phyloP scores from a whole-genome alignment of 2,329 filamentous ascomycete species.

The Hypoxylon sp. region DNA sequence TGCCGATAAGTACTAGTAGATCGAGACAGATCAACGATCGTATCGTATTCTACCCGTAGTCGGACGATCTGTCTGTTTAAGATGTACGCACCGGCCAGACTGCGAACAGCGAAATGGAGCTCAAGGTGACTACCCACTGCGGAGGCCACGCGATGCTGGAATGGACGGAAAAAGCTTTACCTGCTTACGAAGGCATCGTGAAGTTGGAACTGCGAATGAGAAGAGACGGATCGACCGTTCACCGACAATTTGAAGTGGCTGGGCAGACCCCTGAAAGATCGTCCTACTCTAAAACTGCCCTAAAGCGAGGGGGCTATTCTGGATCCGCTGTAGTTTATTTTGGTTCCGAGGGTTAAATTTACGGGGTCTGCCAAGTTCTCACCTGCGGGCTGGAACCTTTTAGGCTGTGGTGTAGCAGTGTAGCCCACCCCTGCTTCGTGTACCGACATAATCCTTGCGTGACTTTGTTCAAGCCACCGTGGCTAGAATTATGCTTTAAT shows the following conservation, averaged over 20 bases:
- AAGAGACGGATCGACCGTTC: slow-evolving; percentile 44
- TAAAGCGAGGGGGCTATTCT: slow-evolving; percentile 38
- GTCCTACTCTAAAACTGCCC: slow-evolving; percentile 35
- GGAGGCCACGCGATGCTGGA: slow-evolving; percentile 22
- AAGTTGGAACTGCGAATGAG: slow-evolving; percentile 48
- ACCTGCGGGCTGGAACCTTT: slow-evolving; percentile 19
- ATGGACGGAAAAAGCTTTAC: slow-evolving; percentile 15
- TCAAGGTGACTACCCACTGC: slow-evolving; percentile 24
- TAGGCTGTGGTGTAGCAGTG: slow-evolving; percentile 11
- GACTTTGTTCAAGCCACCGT: slow-evolving; percentile 48
- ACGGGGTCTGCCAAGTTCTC: slow-evolving; percentile 22
- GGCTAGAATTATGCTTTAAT: slow-evolving; percentile 38
- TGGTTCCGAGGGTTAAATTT: slow-evolving; percentile 31
- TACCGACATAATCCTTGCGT: not conserved
- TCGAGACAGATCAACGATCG: slow-evolving; percentile 26
- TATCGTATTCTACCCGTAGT: slow-evolving; percentile 22
- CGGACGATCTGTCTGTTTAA: slow-evolving; percentile 28
- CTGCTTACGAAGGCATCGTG: slow-evolving; percentile 35
- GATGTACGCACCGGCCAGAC: slow-evolving; percentile 38
- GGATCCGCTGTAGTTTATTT: slow-evolving; percentile 28
- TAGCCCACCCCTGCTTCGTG: not conserved
- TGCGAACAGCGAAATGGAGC: slow-evolving; percentile 32
- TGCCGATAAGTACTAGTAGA: slow-evolving; percentile 21
- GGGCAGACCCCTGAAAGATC: slow-evolving; percentile 42
- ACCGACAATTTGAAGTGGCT: slow-evolving; percentile 58